phyloP scores from a whole-genome alignment of 345 rosid genomes.

The Heritiera fomes region DNA sequence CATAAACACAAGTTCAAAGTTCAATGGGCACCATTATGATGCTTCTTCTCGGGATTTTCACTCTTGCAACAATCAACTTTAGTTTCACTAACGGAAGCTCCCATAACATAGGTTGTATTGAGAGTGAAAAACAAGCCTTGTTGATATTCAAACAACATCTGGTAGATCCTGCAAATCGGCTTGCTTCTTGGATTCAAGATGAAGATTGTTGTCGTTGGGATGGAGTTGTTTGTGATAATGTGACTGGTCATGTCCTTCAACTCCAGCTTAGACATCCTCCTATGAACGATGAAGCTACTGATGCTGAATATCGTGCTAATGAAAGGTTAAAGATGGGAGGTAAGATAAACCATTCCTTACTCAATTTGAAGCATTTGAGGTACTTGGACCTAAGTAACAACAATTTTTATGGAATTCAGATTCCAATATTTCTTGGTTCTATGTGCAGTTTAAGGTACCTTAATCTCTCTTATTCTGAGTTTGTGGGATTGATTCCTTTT shows the following conservation, averaged over 20 bases:
- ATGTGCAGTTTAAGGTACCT: conserved; percentile 26
- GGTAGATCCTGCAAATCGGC: conserved; percentile 29
- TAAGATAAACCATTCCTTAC: conserved; percentile 29
- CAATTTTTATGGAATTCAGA: conserved; percentile 24
- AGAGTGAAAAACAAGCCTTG: conserved; percentile 27
- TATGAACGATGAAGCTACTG: background rate
- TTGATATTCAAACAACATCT: conserved; percentile 26
- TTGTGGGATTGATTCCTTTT: conserved; percentile 31
- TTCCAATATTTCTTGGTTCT: conserved; percentile 33
- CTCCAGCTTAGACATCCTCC: conserved; percentile 23
- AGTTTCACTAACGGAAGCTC: too few relatives aligned
- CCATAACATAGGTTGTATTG: conserved; percentile 29
- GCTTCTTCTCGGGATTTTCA: background rate
- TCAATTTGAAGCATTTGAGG: conserved; percentile 14
- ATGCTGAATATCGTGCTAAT: background rate
- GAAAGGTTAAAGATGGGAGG: conserved; percentile 22
- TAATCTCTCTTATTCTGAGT: conserved; percentile 29
- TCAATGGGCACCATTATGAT: background rate
- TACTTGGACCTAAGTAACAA: conserved; percentile 35
- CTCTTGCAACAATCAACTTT: background rate
- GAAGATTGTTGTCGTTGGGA: conserved; percentile 30
- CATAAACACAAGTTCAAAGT: background rate
- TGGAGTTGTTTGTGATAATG: conserved; percentile 25
- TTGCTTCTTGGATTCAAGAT: conserved; percentile 31
- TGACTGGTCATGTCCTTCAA: conserved; percentile 9